Conservation (phyloP, 768 basidiomycete genomes). For the Boletus speciosus region DNA sequence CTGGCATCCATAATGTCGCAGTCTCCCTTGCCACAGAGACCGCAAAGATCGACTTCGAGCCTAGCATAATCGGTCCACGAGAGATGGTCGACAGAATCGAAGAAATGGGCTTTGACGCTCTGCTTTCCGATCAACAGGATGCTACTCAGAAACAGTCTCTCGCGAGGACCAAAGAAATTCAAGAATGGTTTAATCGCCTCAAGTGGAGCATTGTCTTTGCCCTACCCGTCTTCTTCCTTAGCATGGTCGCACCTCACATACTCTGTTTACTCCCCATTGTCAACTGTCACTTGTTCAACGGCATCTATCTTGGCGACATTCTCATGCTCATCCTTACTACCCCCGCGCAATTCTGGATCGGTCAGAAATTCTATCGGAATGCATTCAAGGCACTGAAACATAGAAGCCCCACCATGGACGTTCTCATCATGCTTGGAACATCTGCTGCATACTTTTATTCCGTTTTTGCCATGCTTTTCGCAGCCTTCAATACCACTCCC, state of each 20-base stretch:
- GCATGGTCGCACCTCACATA: constrained; percentile 78
- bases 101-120: constrained; percentile 88
- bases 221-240: constrained; percentile 89
- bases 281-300: constrained; percentile 50
- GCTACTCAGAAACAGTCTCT: constrained; percentile 83
- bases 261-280: constrained; percentile 55
- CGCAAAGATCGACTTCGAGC: constrained; percentile 74
- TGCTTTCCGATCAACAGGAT: constrained; percentile 76
- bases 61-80: constrained; percentile 67
- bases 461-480: constrained; percentile 60
- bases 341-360: constrained; percentile 92
- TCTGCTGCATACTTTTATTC: constrained; percentile 94
- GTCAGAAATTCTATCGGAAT: constrained; percentile 78
- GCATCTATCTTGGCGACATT: constrained; percentile 79
- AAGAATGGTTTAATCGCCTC: constrained; percentile 84
- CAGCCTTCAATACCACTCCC: constrained; percentile 59
- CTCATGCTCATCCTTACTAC: constrained; percentile 75
- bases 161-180: constrained; percentile 84
- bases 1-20: constrained; percentile 69
- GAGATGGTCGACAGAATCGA: constrained; percentile 86
- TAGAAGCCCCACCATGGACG: constrained; percentile 93
- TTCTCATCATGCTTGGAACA: constrained; percentile 93
- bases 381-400: constrained; percentile 93
- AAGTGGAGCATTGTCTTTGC: constrained; percentile 73
- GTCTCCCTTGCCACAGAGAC: constrained; percentile 77